phyloP scores from a whole-genome alignment of 1,284 basidiomycete genomes.

The Ustilago cynodontis region DNA sequence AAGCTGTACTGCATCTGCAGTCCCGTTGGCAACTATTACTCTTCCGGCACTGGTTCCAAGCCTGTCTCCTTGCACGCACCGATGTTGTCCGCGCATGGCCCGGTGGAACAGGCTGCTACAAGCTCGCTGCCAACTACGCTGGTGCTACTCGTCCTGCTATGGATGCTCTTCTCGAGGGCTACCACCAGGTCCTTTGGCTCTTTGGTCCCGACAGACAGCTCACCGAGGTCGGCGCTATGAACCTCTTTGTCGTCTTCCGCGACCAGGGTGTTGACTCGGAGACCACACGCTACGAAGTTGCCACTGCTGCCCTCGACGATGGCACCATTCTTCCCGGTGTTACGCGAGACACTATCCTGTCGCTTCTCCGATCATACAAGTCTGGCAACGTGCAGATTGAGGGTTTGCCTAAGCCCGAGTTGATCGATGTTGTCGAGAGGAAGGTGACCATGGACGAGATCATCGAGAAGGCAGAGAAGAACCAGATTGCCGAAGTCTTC shows the following conservation, averaged over 20 bases:
- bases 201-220: constrained; percentile 50
- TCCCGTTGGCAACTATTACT: constrained; percentile 59
- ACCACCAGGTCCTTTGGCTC: constrained; percentile 55
- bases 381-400: constrained; percentile 73
- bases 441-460: constrained; percentile 57
- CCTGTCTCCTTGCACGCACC: constrained; percentile 51
- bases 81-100: constrained; percentile 79
- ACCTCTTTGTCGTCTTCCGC: constrained; percentile 57
- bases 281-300: constrained; percentile 33
- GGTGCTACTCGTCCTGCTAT: constrained; percentile 49
- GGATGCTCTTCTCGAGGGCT: constrained; percentile 48
- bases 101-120: constrained; percentile 92
- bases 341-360: constrained; percentile 85
- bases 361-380: constrained; percentile 77
- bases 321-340: constrained; percentile 96
- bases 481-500: constrained; percentile 49
- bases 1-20: constrained; percentile 59
- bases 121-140: constrained; percentile 82
- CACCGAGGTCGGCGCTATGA: constrained; percentile 60
- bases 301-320: constrained; percentile 73
- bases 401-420: constrained; percentile 46
- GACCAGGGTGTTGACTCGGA: constrained; percentile 34
- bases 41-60: constrained; percentile 51
- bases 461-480: constrained; percentile 30
- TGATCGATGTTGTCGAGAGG: constrained; percentile 39